Conservation (phyloP, 1,284 basidiomycete genomes). For the Leccinum solheimii region DNA sequence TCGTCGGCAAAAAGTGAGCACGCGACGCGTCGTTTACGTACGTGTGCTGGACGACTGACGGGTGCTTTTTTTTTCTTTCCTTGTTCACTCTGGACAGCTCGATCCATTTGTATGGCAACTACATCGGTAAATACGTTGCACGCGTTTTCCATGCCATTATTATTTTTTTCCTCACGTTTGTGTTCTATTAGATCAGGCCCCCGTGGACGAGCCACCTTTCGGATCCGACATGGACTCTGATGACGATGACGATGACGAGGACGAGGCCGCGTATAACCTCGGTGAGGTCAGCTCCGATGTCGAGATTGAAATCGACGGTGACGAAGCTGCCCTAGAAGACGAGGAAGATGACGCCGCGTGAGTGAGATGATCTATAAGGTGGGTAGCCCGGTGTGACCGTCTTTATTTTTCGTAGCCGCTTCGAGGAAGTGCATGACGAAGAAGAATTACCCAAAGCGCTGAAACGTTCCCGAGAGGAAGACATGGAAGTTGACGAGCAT, state of each 20-base stretch:
- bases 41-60: neutral
- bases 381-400: neutral
- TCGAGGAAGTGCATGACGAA: slow-evolving; percentile 56
- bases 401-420: slow-evolving; percentile 47
- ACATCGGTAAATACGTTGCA: slow-evolving; percentile 60
- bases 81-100: slow-evolving; percentile 46
- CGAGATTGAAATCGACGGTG: slow-evolving; percentile 64
- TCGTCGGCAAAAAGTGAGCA: slow-evolving; percentile 81
- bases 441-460: slow-evolving; percentile 29
- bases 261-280: slow-evolving; percentile 60
- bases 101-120: slow-evolving; percentile 89
- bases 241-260: slow-evolving; percentile 41
- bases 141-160: neutral
- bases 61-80: neutral
- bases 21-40: neutral
- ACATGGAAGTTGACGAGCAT: slow-evolving; percentile 43
- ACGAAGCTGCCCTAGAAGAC: slow-evolving; percentile 62
- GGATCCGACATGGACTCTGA: slow-evolving; percentile 42
- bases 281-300: slow-evolving; percentile 77
- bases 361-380: slow-evolving; percentile 16
- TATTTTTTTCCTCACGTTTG: too few species aligned
- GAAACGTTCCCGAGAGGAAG: slow-evolving; percentile 66
- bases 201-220: slow-evolving; percentile 50
- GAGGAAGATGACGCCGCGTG: slow-evolving; percentile 44
- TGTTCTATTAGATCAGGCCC: slow-evolving; percentile 44